Conservation (phyloP, 495 filamentous ascomycete genomes). For the Xylaria acuta region DNA sequence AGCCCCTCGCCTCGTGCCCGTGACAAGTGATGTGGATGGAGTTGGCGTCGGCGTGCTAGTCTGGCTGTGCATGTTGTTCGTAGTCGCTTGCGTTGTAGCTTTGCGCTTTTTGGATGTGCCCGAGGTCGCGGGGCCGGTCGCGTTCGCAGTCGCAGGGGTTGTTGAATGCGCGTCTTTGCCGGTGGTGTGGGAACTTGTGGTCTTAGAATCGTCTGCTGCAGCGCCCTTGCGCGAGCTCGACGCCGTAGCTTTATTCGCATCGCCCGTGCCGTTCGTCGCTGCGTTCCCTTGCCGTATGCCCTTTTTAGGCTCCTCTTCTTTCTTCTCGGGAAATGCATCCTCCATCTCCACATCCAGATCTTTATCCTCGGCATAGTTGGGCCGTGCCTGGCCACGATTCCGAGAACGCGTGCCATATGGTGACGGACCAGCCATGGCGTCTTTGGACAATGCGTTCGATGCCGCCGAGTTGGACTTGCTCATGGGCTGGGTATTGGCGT, state of each 20-base stretch:
- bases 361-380: slow-evolving; percentile 96
- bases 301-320: slow-evolving; percentile 56
- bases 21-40: slow-evolving; percentile 34
- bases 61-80: slow-evolving; percentile 40
- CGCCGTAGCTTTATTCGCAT: slow-evolving; percentile 41
- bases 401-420: slow-evolving; percentile 96
- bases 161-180: slow-evolving; percentile 38
- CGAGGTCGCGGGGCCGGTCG: slow-evolving; percentile 61
- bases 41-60: slow-evolving; percentile 58
- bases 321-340: slow-evolving; percentile 56
- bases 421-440: slow-evolving; percentile 51
- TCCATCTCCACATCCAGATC: slow-evolving; percentile 86
- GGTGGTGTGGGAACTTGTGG: slow-evolving; percentile 38
- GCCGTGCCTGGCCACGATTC: slow-evolving; percentile 80
- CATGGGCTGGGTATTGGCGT: slow-evolving; percentile 47
- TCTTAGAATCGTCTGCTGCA: slow-evolving; percentile 54
- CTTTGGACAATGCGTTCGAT: slow-evolving; percentile 47
- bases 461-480: slow-evolving; percentile 52
- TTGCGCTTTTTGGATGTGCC: slow-evolving; percentile 77
- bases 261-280: slow-evolving; percentile 37
- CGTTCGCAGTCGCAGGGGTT: slow-evolving; percentile 49
- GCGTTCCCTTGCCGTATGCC: slow-evolving; percentile 49
- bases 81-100: slow-evolving; percentile 53
- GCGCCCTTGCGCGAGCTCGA: slow-evolving; percentile 53
- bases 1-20: slow-evolving; percentile 47